Percentiles rank a stretch among this genome's conserved stretches.
Evolutionary conservation across 2,329 filamentous ascomycete species (phyloP).

Genomic region (Herpotrichia juniperi): DNA sequence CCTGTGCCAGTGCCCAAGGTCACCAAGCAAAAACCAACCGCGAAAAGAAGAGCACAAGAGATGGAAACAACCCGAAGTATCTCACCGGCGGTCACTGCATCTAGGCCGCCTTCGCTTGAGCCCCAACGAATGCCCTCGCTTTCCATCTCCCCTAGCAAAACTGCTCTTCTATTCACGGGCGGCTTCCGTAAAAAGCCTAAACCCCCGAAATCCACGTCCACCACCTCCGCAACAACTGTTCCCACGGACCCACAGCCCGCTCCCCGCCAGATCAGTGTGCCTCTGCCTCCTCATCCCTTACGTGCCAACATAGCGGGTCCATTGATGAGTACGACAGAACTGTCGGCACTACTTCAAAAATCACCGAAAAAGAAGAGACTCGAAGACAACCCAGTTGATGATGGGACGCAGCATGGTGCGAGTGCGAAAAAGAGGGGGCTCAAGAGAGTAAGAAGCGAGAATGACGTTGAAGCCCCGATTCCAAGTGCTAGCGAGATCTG

Average conservation of each 20-base stretch:
- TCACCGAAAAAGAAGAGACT: conserved; percentile 14
- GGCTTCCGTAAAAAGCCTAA: conserved; percentile 32
- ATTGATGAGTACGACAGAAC: conserved; percentile 36
- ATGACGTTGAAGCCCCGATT: conserved; percentile 41
- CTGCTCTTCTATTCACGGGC: conserved; percentile 29
- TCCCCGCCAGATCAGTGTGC: conserved; percentile 12
- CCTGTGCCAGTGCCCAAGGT: conserved; percentile 1
- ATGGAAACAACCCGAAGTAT: conserved; percentile 5
- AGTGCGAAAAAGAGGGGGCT: conserved; percentile 9
- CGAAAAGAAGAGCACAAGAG: background rate
- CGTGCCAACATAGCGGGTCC: conserved; percentile 23
- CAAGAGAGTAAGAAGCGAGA: conserved; percentile 36
- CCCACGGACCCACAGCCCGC: background rate
- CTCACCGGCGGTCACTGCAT: conserved; percentile 1
- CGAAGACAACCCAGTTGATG: conserved; percentile 32
- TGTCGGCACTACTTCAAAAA: conserved; percentile 30
- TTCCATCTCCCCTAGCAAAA: conserved; percentile 23
- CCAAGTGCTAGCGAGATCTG: conserved; percentile 34
- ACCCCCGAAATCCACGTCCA: background rate
- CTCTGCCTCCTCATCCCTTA: conserved; percentile 25
- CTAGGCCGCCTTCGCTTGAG: conserved; percentile 2
- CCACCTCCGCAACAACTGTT: background rate
- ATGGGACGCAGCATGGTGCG: conserved; percentile 9
- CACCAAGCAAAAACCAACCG: background rate
- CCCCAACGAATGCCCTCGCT: conserved; percentile 7